A percentile compares a stretch with the other conserved stretches of the same genome.
Evolutionary conservation across 2,329 filamentous ascomycete genomes (phyloP).

Genomic region (Penicillium sp.): DNA sequence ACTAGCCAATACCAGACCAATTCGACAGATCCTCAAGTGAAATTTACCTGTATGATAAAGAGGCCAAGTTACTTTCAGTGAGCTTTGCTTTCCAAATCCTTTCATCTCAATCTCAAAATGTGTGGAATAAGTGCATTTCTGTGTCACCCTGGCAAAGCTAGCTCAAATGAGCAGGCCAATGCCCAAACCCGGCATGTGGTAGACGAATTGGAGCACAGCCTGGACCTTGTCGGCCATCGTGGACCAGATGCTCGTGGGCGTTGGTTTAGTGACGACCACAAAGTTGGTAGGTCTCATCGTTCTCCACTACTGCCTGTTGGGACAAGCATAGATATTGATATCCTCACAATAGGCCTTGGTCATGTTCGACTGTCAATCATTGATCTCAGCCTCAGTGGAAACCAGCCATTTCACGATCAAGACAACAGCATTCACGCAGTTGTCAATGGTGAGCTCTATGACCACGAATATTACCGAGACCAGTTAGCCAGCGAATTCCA

Average conservation of each 20-base stretch:
- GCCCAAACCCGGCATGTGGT: neutral
- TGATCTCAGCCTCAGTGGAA: slow-evolving; percentile 48
- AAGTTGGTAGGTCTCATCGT: slow-evolving; percentile 15
- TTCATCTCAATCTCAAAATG: neutral
- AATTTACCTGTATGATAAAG: neutral
- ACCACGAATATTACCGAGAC: slow-evolving; percentile 37
- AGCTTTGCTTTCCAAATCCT: too few species aligned
- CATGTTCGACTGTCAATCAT: slow-evolving; percentile 55
- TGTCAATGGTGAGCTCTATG: slow-evolving; percentile 62
- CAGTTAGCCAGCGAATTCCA: slow-evolving; percentile 13
- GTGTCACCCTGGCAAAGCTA: neutral
- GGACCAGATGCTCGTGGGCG: slow-evolving; percentile 46
- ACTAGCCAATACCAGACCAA: too few species aligned
- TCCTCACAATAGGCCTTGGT: slow-evolving; percentile 37
- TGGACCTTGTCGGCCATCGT: slow-evolving; percentile 37
- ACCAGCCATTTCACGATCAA: slow-evolving; percentile 46
- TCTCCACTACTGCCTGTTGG: neutral
- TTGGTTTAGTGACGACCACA: slow-evolving; percentile 46
- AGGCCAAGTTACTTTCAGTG: neutral
- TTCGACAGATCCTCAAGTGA: too few species aligned
- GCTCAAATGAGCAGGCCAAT: neutral
- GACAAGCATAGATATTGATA: neutral
- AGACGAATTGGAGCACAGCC: neutral
- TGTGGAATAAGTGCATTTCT: neutral
- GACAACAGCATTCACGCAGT: slow-evolving; percentile 50